Percentiles rank a stretch among this genome's conserved stretches.
phyloP scores from a whole-genome alignment of 1,139 yeast genomes.

The Protomyces lactucae-debilis region DNA sequence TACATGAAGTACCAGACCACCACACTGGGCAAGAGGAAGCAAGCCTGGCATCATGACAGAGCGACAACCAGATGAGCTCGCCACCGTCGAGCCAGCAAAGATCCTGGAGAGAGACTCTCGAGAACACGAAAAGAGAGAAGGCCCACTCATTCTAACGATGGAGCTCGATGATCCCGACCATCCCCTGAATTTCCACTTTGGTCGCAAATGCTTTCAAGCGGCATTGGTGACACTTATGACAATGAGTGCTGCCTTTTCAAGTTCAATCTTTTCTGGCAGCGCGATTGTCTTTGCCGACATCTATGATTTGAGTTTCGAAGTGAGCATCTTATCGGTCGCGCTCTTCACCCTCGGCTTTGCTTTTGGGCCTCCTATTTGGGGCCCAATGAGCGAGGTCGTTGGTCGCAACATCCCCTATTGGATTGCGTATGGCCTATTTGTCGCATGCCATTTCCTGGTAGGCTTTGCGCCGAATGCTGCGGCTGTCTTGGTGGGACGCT shows the following conservation, averaged over 20 bases:
- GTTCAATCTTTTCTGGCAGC: slow-evolving; percentile 20
- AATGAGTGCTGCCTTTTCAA: slow-evolving; percentile 16
- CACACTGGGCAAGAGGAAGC: too few relatives aligned
- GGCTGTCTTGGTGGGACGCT: neutral
- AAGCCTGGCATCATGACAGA: too few relatives aligned
- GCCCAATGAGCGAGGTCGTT: neutral
- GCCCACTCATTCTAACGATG: neutral
- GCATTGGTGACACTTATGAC: slow-evolving; percentile 18
- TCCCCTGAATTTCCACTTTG: slow-evolving; percentile 9
- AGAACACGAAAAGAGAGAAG: neutral
- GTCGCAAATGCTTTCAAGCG: slow-evolving; percentile 5
- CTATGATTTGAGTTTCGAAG: slow-evolving; percentile 3
- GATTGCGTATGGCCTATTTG: slow-evolving; percentile 1
- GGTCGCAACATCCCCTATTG: neutral
- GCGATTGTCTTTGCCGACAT: slow-evolving; percentile 1
- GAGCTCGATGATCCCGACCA: slow-evolving; percentile 9
- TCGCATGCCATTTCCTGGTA: neutral
- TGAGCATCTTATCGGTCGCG: slow-evolving; percentile 5
- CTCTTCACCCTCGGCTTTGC: neutral
- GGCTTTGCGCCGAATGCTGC: neutral
- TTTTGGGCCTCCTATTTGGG: neutral
- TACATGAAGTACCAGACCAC: too few relatives aligned
- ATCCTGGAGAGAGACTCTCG: too few relatives aligned
- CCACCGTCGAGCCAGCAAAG: too few relatives aligned
- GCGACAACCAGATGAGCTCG: too few relatives aligned